Evolutionary conservation across 2,329 filamentous ascomycete species (phyloP), one percentile per base, ranked within the genome.

Genomic region (Grosmannia penicillata): DNA sequence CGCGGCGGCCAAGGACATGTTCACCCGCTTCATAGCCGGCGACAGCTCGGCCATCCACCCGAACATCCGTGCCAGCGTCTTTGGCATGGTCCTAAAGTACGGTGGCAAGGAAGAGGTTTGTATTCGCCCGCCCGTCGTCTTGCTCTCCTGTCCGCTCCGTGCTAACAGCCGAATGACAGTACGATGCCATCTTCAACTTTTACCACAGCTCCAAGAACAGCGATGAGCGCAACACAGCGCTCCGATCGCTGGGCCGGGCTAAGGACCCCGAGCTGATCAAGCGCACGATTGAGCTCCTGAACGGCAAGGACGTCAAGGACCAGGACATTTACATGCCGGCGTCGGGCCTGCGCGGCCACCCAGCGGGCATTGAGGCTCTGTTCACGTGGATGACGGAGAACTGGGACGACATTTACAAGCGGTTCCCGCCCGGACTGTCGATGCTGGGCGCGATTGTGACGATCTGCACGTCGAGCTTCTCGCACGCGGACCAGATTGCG

Each of bases 261-360:
- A 78, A 78, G 54, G 70, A 82, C 40, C 78, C 83, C 2, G 75
- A 79, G 47, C 72, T 95, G 35, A 89, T 95, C 56, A 65, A 91
- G 63, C 75, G 75, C 44, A 89, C 86, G 4, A 70, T 96, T 13
- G 71, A 66, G 23, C 66, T 95, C 45, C 70, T 86, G 24, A 69
- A 87, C 41, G 75, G 76, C 55, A 75, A 78, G 44, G 80, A 93
- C 48, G 81, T 95, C 59, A 93, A 93, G 66, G 85, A 82, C 47
- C 89, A 95, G 58, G 89, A 96, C 57, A 78, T 95, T 47, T 95
- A 94, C 62, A 76, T 94, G 55, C 87, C 89, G 2, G 72, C 91
- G 28, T 73, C 75, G 25, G 82, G 82, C 8, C 71, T 96, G 22
- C 75, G 87, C 42, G 73, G 72, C 38, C 84, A 93, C 54, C 63